Evolutionary conservation across 2,329 filamentous ascomycete genomes (phyloP).

Genomic region (Trichoderma citrinoviride): DNA sequence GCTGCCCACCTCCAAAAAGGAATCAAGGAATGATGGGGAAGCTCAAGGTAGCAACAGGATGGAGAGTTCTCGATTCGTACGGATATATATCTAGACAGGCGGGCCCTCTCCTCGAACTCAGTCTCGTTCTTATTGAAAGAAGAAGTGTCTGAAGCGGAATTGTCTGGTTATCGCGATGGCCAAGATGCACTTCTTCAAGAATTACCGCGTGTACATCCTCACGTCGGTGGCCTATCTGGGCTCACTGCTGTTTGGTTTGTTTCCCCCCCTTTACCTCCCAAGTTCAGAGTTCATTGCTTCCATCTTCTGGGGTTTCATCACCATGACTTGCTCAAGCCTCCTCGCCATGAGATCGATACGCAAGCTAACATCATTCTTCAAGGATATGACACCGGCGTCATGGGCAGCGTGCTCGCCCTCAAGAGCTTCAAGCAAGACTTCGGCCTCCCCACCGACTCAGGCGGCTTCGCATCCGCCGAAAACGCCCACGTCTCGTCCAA

Average conservation of each 20-base stretch:
- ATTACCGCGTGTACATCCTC: slow-evolving; percentile 21
- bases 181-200: slow-evolving; percentile 20
- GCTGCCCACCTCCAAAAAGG: background rate
- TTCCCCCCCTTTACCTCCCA: background rate
- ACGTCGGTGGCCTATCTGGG: slow-evolving; percentile 22
- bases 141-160: background rate
- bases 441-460: slow-evolving; percentile 21
- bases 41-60: too few species aligned
- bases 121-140: too few species aligned
- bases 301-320: background rate
- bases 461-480: slow-evolving; percentile 22
- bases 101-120: background rate
- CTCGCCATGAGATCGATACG: background rate
- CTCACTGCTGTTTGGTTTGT: slow-evolving; percentile 21
- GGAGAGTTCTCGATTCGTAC: background rate
- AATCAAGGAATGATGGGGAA: background rate
- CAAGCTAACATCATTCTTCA: background rate
- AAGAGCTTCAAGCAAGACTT: slow-evolving; percentile 24
- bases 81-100: background rate
- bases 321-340: background rate
- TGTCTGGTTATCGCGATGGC: background rate
- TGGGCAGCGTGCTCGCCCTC: slow-evolving; percentile 24
- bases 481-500: slow-evolving; percentile 24
- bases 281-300: background rate
- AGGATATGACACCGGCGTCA: slow-evolving; percentile 23